Evolutionary conservation across 768 basidiomycete genomes (phyloP).

Genomic region (Termitomyces bulborhizus): DNA sequence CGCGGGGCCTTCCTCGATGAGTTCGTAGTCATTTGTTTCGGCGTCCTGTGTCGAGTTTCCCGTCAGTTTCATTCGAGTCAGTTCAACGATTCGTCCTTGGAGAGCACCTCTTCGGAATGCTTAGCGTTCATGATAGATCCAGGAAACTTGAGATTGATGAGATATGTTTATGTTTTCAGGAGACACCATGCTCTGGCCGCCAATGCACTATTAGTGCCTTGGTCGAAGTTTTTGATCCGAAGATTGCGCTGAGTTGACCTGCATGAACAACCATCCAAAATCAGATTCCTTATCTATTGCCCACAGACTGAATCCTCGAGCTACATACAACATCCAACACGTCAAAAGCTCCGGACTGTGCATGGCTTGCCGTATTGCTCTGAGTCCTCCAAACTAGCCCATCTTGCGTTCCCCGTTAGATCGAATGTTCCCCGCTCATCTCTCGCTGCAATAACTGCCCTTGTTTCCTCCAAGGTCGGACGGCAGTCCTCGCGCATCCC

Average conservation of each 20-base stretch:
- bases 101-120: not conserved
- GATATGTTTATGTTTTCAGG: not conserved
- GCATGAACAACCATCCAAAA: too few relatives aligned
- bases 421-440: not conserved
- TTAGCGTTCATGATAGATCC: not conserved
- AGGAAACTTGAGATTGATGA: not conserved
- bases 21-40: conserved; percentile 22
- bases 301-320: too few relatives aligned
- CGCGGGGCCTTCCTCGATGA: conserved; percentile 39
- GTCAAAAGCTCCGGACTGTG: too few relatives aligned
- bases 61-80: not conserved
- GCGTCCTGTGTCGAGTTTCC: not conserved
- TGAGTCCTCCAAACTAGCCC: not conserved
- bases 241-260: not conserved
- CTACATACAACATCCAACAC: too few relatives aligned
- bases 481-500: not conserved
- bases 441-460: not conserved
- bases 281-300: too few relatives aligned
- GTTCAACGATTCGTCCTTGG: not conserved
- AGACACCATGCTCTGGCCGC: not conserved
- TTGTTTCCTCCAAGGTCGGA: not conserved
- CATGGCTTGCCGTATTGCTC: too few relatives aligned
- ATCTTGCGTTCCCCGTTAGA: not conserved
- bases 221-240: not conserved
- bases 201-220: not conserved